Conservation (phyloP, 257 asterid genomes). For the Solanum lycopersicoides region DNA sequence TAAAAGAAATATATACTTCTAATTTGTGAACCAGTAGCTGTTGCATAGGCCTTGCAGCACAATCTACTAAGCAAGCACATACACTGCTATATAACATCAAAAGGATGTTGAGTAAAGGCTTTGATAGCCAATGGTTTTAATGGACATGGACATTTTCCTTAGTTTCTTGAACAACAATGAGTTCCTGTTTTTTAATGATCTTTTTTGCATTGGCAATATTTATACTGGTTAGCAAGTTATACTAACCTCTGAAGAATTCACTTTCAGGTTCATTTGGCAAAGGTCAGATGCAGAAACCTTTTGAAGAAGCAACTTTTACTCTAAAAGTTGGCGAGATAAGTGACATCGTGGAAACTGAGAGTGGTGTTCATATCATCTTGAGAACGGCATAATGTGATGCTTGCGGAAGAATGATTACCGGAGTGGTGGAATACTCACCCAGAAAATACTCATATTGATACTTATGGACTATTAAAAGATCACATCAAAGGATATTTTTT, state of each 20-base stretch:
- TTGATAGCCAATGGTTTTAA: not conserved
- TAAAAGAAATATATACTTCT: not conserved
- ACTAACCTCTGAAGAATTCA: not conserved
- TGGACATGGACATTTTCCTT: not conserved
- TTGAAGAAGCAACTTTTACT: slow-evolving; percentile 63
- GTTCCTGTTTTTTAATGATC: not conserved
- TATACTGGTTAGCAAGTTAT: not conserved
- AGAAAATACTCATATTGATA: not conserved
- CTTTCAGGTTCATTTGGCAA: slow-evolving; percentile 65
- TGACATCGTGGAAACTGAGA: slow-evolving; percentile 72
- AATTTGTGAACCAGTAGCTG: not conserved
- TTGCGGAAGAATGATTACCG: not conserved
- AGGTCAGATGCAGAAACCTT: slow-evolving; percentile 96
- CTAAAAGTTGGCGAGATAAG: slow-evolving; percentile 76
- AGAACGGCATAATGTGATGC: slow-evolving; percentile 33
- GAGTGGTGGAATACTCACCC: not conserved
- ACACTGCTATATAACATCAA: not conserved
- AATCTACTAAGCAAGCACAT: not conserved
- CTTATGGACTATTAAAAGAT: not conserved
- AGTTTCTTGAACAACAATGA: not conserved
- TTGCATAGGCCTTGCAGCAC: not conserved
- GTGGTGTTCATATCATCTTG: slow-evolving; percentile 83
- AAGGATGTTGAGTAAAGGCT: not conserved
- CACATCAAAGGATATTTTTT: not conserved
- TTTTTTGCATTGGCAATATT: not conserved